Evolutionary conservation across 2,329 filamentous ascomycete genomes (phyloP).

Genomic region (Pezicula radicicola): DNA sequence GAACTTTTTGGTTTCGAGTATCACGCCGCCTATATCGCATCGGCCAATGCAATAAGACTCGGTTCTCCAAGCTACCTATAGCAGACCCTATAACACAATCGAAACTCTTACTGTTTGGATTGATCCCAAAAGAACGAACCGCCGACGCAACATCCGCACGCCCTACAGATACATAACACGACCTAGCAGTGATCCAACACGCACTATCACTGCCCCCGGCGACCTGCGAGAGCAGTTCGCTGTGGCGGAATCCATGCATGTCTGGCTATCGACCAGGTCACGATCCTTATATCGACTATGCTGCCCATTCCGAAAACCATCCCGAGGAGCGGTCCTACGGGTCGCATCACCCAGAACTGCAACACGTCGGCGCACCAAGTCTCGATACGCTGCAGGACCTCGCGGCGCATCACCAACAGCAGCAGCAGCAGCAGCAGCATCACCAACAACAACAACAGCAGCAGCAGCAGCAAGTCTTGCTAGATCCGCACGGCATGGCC

Average conservation of each 20-base stretch:
- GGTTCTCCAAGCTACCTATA: constrained; percentile 25
- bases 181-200: constrained; percentile 26
- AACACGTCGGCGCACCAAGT: constrained; percentile 27
- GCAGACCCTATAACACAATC: constrained; percentile 25
- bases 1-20: constrained; percentile 22
- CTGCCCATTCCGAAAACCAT: constrained; percentile 64
- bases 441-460: constrained; percentile 47
- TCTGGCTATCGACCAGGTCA: constrained; percentile 60
- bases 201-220: constrained; percentile 50
- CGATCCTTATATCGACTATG: constrained; percentile 74
- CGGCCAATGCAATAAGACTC: constrained; percentile 22
- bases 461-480: constrained; percentile 46
- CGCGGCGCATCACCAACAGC: constrained; percentile 47
- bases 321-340: constrained; percentile 64
- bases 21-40: constrained; percentile 12
- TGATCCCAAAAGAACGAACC: constrained; percentile 23
- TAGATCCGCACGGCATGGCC: constrained; percentile 53
- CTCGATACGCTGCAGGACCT: constrained; percentile 25
- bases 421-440: constrained; percentile 35
- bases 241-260: constrained; percentile 73
- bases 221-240: constrained; percentile 72
- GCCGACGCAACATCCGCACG: constrained; percentile 20
- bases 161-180: constrained; percentile 25
- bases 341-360: constrained; percentile 34
- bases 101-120: constrained; percentile 24